Percentiles rank a stretch among this genome's conserved stretches.
Conservation (phyloP, 257 asterid species). For the Primulina huaijiensis region DNA sequence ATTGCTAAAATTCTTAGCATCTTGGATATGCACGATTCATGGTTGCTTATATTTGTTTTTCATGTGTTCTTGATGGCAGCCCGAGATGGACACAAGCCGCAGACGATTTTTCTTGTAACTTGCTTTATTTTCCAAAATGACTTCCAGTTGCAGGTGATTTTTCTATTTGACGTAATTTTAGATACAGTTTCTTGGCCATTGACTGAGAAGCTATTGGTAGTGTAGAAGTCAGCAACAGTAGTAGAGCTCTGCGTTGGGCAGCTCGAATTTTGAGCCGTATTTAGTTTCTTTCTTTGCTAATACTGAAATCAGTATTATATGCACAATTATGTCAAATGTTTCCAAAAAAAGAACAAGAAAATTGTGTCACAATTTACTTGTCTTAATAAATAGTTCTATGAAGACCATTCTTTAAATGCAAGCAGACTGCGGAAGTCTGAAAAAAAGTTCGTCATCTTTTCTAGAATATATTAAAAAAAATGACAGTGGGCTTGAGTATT, state of each 20-base stretch:
- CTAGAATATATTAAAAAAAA: too few relatives aligned
- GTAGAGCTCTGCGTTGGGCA: background rate
- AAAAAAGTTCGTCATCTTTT: too few relatives aligned
- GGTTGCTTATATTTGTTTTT: conserved; percentile 9
- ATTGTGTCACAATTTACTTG: too few relatives aligned
- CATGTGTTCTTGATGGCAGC: conserved; percentile 39
- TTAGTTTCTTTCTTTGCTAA: background rate
- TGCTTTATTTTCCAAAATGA: conserved; percentile 52
- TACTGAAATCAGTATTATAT: too few relatives aligned
- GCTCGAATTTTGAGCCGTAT: background rate
- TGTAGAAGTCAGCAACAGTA: background rate
- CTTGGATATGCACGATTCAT: background rate
- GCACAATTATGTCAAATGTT: background rate
- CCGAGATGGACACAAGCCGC: conserved; percentile 95
- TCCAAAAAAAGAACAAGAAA: background rate
- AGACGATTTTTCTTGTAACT: conserved; percentile 75
- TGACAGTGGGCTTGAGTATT: too few relatives aligned
- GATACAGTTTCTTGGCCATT: background rate
- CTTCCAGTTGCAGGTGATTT: conserved; percentile 83
- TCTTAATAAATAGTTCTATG: background rate
- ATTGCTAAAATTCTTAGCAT: background rate
- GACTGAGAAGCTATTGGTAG: background rate
- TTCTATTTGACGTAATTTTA: conserved; percentile 40
- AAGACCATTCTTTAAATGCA: background rate
- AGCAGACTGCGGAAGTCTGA: too few relatives aligned